Percentiles rank a stretch among this genome's conserved stretches.
These are phyloP conservation scores for Clarireedia monteithiana DNA, from an alignment of 2,329 filamentous ascomycete species.

Conservation along the genomic window DNA sequence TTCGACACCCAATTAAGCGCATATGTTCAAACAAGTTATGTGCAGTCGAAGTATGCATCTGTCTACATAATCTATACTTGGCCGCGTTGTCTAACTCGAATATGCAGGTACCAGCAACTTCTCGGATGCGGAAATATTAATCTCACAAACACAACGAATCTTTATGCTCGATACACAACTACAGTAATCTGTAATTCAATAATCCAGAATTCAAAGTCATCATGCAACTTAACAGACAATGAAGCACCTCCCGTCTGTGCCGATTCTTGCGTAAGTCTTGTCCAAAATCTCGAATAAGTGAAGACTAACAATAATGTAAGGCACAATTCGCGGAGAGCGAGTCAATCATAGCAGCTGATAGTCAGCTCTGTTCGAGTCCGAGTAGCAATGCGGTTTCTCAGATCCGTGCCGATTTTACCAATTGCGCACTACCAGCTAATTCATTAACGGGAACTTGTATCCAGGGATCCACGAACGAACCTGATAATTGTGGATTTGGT, in stretches of 20 bases:
- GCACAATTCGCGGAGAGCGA: conserved; percentile 84
- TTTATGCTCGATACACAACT: conserved; percentile 90
- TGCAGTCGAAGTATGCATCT: conserved; percentile 62
- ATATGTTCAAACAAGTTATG: conserved; percentile 70
- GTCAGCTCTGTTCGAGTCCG: conserved; percentile 61
- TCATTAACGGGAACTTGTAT: conserved; percentile 75
- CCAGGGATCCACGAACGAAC: conserved; percentile 69
- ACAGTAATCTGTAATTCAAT: conserved; percentile 91
- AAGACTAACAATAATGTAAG: conserved; percentile 35
- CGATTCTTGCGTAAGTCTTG: conserved; percentile 66
- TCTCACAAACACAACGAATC: conserved; percentile 66
- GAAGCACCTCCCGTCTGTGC: conserved; percentile 75
- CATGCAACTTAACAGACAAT: conserved; percentile 58
- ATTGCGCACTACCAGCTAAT: conserved; percentile 75
- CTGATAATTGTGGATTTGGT: conserved; percentile 77
- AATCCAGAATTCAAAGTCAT: conserved; percentile 73
- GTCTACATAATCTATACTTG: not conserved
- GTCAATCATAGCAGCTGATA: conserved; percentile 71
- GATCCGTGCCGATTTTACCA: conserved; percentile 86
- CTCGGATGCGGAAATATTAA: conserved; percentile 76
- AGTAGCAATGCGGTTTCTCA: conserved; percentile 60
- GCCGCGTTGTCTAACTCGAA: conserved; percentile 23
- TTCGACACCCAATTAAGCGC: conserved; percentile 70
- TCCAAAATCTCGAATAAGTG: not conserved
- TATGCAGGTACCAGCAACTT: conserved; percentile 65